Conservation (phyloP, 805 yeast species). For the Tanozyma kutaoensis region DNA sequence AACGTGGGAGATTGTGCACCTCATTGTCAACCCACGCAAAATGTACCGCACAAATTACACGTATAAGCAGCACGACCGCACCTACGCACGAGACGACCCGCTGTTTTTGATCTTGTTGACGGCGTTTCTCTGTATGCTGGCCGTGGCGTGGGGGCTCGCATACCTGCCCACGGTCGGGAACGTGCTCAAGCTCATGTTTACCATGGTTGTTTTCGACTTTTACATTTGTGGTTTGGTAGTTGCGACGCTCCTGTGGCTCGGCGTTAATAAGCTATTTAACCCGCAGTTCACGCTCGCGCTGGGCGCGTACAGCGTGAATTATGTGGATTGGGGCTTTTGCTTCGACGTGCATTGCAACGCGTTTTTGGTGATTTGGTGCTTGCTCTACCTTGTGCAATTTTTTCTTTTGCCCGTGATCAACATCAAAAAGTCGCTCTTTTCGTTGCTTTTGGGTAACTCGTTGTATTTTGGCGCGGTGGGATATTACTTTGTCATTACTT, state of each 20-base stretch:
- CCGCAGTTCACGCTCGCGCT: conserved; percentile 4
- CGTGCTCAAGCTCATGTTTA: conserved; percentile 52
- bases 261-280: conserved; percentile 54
- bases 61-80: conserved; percentile 52
- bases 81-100: conserved; percentile 89
- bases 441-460: conserved; percentile 66
- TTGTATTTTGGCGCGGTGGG: conserved; percentile 62
- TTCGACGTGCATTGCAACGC: conserved; percentile 86
- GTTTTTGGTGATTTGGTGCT: conserved; percentile 37
- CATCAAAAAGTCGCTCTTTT: conserved; percentile 44
- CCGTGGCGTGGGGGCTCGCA: conserved; percentile 83
- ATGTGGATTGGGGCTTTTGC: conserved; percentile 86
- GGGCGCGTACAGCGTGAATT: conserved; percentile 19
- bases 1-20: conserved; percentile 74
- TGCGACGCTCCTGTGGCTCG: conserved; percentile 61
- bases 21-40: conserved; percentile 63
- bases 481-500: conserved; percentile 69
- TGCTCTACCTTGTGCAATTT: conserved; percentile 59
- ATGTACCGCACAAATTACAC: conserved; percentile 68
- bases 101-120: conserved; percentile 67
- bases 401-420: conserved; percentile 60
- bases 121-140: conserved; percentile 54
- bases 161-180: conserved; percentile 54
- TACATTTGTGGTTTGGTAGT: conserved; percentile 54
- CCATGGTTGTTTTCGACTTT: conserved; percentile 81